phyloP scores from a whole-genome alignment of 2,329 filamentous ascomycete genomes.

The Fusarium sp. region DNA sequence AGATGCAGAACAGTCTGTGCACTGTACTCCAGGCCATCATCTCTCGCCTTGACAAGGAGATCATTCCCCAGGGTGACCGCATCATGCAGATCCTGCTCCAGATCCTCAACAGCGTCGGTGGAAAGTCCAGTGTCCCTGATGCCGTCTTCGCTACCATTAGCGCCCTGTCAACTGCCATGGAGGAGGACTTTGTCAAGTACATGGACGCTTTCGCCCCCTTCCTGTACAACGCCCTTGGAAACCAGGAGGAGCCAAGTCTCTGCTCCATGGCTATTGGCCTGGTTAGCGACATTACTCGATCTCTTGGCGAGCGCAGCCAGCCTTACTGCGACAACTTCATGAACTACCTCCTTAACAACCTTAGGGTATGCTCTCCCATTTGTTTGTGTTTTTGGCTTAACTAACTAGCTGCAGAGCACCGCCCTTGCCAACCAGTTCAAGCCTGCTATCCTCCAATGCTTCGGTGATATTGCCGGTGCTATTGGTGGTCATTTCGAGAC shows the following conservation, averaged over 20 bases:
- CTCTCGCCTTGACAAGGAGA: conserved; percentile 89
- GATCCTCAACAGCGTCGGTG: conserved; percentile 79
- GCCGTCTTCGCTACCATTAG: conserved; percentile 93
- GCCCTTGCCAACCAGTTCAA: conserved; percentile 96
- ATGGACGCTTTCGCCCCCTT: conserved; percentile 96
- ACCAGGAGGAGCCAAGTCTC: conserved; percentile 93
- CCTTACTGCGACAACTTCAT: conserved; percentile 98
- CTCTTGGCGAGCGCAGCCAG: conserved; percentile 88
- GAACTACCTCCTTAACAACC: conserved; percentile 95
- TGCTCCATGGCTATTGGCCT: conserved; percentile 98
- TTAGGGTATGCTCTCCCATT: conserved; percentile 70
- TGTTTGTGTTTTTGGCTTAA: neutral
- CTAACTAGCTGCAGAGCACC: conserved; percentile 70
- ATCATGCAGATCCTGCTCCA: conserved; percentile 93
- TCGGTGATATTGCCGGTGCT: conserved; percentile 95
- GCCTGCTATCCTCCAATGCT: conserved; percentile 96
- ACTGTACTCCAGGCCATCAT: conserved; percentile 94
- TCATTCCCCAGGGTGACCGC: conserved; percentile 88
- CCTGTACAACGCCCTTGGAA: conserved; percentile 92
- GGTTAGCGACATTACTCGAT: conserved; percentile 95
- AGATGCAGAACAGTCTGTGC: conserved; percentile 96
- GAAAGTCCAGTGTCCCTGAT: conserved; percentile 95
- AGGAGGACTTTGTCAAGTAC: conserved; percentile 95
- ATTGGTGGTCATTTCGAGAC: conserved; percentile 93
- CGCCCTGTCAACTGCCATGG: conserved; percentile 89